These are phyloP conservation scores for Onygenales sp. DNA, from an alignment of 2,329 filamentous ascomycete genomes.

Conservation along the genomic window DNA sequence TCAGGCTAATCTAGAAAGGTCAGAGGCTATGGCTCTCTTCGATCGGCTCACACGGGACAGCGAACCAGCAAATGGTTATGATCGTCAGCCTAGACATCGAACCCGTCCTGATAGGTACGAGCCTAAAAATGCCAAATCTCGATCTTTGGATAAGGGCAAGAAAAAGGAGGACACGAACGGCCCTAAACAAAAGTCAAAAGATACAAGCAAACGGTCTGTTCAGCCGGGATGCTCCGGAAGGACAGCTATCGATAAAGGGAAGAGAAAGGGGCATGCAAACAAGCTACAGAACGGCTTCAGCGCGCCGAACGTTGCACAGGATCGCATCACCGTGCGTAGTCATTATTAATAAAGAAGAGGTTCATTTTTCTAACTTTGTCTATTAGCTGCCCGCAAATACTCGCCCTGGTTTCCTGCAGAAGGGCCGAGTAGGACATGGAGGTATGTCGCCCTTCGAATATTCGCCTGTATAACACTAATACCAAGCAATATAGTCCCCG, in stretches of 20 bases:
- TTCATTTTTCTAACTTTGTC: not conserved
- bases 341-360: not conserved
- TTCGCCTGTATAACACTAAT: not conserved
- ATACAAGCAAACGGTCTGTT: not conserved
- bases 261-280: slow-evolving; percentile 17
- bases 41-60: not conserved
- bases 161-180: not conserved
- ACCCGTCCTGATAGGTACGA: slow-evolving; percentile 50
- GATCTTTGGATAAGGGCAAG: not conserved
- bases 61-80: slow-evolving; percentile 8
- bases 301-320: slow-evolving; percentile 43
- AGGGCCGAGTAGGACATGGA: not conserved
- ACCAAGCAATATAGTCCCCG: slow-evolving; percentile 6
- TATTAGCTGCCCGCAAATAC: not conserved
- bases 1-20: no score
- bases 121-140: slow-evolving; percentile 18
- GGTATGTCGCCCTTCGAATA: not conserved
- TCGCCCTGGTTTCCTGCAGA: not conserved
- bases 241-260: slow-evolving; percentile 16
- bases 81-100: slow-evolving; percentile 45
- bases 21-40: no score
- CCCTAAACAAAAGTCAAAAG: not conserved
- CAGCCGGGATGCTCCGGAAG: no score
- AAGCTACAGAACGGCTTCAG: slow-evolving; percentile 47
- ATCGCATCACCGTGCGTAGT: slow-evolving; percentile 42